phyloP scores from a whole-genome alignment of 164 flowering plant species.

The Taxillus chinensis region DNA sequence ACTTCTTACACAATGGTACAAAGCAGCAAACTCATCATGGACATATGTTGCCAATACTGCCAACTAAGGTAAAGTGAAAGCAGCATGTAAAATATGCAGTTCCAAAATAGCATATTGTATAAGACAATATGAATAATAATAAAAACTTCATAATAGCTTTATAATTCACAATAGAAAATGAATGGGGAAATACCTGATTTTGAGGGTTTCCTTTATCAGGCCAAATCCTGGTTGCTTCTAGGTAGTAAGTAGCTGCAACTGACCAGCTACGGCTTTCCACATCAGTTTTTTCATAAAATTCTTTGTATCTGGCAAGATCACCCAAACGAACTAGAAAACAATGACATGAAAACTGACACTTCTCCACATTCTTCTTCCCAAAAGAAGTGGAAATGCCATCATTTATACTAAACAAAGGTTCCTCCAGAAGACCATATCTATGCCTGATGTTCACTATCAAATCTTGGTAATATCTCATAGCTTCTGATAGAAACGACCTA shows the following conservation, averaged over 20 bases:
- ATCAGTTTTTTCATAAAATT: slow-evolving; percentile 38
- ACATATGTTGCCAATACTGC: slow-evolving; percentile 72
- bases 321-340: slow-evolving; percentile 72
- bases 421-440: slow-evolving; percentile 32
- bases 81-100: background rate
- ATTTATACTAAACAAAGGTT: slow-evolving; percentile 14
- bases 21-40: slow-evolving; percentile 70
- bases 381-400: slow-evolving; percentile 10
- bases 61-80: slow-evolving; percentile 34
- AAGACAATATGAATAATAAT: background rate
- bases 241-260: slow-evolving; percentile 51
- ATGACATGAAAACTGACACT: slow-evolving; percentile 54
- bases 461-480: slow-evolving; percentile 47
- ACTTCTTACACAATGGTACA: slow-evolving; percentile 79
- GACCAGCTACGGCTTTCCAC: slow-evolving; percentile 45
- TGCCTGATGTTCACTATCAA: slow-evolving; percentile 39
- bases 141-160: background rate
- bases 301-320: slow-evolving; percentile 77
- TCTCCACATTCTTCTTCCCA: slow-evolving; percentile 23
- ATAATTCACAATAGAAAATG: background rate
- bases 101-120: background rate
- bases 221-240: slow-evolving; percentile 56
- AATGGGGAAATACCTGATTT: slow-evolving; percentile 52
- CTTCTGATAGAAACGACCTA: slow-evolving; percentile 51
- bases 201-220: slow-evolving; percentile 88